Evolutionary conservation across 768 basidiomycete species (phyloP), one percentile per base, ranked within the genome.

Genomic region (Amanita polypyramis): DNA sequence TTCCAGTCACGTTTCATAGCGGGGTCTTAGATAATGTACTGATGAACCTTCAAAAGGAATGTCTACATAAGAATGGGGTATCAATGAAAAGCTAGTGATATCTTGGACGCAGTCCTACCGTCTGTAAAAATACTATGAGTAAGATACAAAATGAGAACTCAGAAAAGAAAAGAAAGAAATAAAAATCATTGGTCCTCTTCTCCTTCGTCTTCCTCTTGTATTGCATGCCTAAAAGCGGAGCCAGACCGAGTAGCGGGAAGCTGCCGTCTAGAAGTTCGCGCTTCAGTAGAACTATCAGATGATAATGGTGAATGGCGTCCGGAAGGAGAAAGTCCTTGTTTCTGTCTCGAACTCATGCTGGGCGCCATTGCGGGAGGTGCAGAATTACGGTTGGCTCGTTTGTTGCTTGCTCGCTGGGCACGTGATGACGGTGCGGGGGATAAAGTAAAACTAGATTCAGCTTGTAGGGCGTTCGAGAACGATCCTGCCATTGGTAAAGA

Each of bases 181-280:
- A n/a, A n/a, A 23, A 32, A 29, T 53, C 48, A 49, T 43, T 27
- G 25, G 42, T 86, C 80, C 56, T 88, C 88, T 62, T 89, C 88
- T 17, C 72, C 88, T 61, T 90, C 88, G 54, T 91, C 88, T 59
- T 89, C 88, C 60, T 90, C 88, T 60, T 88, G 84, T 47, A 88
- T 89, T 4, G 84, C 64, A 53, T 81, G 77, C 40, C 69, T 65
- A 55, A 86, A 86, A 7, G 85, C 80, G 43, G 77, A 79, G 1
- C 85, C 86, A n/a, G 77, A 67, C 20, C 86, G 75, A n/a, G 65
- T 70, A 42, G 70, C 61, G 20, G 88, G 86, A 10, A 91, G 66
- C 58, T 86, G 83, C 52, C 87, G 69, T 54, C 87, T 70, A 25
- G 77, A 75, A 0, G 73, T 66, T 49, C 81, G 68, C 5, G 70